Percentiles rank a stretch among this genome's conserved stretches.
Conservation (phyloP, 176 grass and related monocot genomes). For the Triticum dicoccoides region DNA sequence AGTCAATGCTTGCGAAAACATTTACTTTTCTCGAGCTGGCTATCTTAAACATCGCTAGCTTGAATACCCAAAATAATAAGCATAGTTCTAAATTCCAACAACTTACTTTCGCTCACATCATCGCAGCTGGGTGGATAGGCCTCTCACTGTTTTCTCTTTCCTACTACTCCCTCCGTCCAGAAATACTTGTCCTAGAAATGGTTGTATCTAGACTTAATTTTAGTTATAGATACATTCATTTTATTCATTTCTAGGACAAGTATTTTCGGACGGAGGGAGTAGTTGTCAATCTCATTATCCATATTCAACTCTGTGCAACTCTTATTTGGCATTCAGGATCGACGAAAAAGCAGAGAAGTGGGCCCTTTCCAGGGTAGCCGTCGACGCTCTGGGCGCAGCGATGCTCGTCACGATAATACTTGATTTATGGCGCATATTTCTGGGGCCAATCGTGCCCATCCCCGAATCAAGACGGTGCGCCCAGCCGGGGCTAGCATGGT, state of each 20-base stretch:
- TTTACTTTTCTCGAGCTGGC: not conserved
- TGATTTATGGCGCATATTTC: conserved; percentile 88
- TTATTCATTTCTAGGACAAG: too few relatives aligned
- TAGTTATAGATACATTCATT: too few relatives aligned
- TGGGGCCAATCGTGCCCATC: conserved; percentile 67
- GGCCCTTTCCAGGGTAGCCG: conserved; percentile 75
- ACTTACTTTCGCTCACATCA: not conserved
- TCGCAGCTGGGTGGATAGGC: not conserved
- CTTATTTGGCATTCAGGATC: not conserved
- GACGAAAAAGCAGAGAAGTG: conserved; percentile 52
- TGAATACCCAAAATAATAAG: not conserved
- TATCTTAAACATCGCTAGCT: too few relatives aligned
- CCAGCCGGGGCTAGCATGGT: conserved; percentile 81
- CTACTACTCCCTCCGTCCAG: too few relatives aligned
- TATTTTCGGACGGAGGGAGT: too few relatives aligned
- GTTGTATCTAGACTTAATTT: too few relatives aligned
- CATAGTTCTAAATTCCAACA: not conserved
- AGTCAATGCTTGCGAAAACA: not conserved
- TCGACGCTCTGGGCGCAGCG: conserved; percentile 74
- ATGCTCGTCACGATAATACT: conserved; percentile 97
- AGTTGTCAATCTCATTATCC: too few relatives aligned
- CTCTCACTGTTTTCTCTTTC: not conserved
- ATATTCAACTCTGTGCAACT: not conserved
- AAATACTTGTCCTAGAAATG: too few relatives aligned
- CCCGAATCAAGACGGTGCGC: conserved; percentile 48